Evolutionary conservation across 225 moss, liverwort and hornwort genomes (phyloP), one percentile per base, ranked within the genome.

Genomic region (Sphagnum tenellum): DNA sequence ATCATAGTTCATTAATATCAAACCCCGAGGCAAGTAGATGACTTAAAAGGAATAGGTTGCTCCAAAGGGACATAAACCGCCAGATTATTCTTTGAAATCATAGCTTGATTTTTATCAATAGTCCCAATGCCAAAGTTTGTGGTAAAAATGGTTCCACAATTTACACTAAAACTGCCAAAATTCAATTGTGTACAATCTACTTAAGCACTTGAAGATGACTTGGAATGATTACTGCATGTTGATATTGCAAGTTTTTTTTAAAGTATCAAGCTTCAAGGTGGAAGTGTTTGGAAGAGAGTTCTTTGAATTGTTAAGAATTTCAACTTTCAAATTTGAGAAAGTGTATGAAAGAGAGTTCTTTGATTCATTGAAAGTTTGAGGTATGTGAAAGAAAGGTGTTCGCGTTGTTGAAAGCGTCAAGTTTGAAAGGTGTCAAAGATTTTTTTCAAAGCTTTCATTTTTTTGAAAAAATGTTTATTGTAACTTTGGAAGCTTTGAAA

Each of bases 91-190:
- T 87, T 83, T 29, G 65, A 53, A 57, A 66, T 69, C n/a, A 72
- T 58, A 9, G 55, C 29, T 8, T 64, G 29, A 12, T 58, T 56
- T 62, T 89, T 80, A 63, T 80, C 77, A 52, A n/a, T n/a, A n/a
- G 73, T 67, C 44, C 90, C 92, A 9, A 79, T 66, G 5, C 69
- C 87, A 70, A 87, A 86, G 67, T 71, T 80, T 4, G 88, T 61
- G 4, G 90, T 64, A 14, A 88, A 89, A 48, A 79, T 81, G 2
- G 83, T 75, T 29, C 86, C 84, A 73, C 89, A 96, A 50, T 86
- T 92, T 47, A 90, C 79, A 48, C 71, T 89, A 64, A 98, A 92
- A 79, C 93, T 98, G 6, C 96, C 96, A 64, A 98, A 98, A 69
- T 89, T 93, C 77, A 98, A 71, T 45, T 86, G 88, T 8, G 96